Evolutionary conservation across 2,329 filamentous ascomycete species (phyloP).

Genomic region (Arthroderma sp.): DNA sequence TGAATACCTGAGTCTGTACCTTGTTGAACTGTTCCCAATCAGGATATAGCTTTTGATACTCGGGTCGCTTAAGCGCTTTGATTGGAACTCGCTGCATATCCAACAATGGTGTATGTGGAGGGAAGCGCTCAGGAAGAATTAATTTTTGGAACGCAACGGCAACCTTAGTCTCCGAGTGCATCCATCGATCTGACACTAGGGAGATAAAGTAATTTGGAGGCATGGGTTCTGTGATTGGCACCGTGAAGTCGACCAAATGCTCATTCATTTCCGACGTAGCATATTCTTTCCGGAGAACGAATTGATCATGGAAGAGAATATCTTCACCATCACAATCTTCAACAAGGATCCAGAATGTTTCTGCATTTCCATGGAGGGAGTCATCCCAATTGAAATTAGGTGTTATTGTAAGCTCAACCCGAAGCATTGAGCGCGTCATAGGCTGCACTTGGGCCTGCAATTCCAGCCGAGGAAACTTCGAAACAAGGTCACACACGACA

Average conservation of each 20-base stretch:
- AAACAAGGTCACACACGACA: conserved; percentile 70
- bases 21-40: conserved; percentile 87
- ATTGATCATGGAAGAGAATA: conserved; percentile 87
- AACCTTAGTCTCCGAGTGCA: conserved; percentile 90
- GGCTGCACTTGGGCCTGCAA: conserved; percentile 90
- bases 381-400: conserved; percentile 97
- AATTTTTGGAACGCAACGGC: conserved; percentile 92
- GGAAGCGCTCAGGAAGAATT: conserved; percentile 88
- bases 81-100: conserved; percentile 87
- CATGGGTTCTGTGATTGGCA: conserved; percentile 94
- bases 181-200: conserved; percentile 89
- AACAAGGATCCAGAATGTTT: conserved; percentile 93
- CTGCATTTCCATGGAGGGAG: conserved; percentile 68
- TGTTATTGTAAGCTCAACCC: conserved; percentile 78
- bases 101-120: conserved; percentile 79
- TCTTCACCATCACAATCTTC: conserved; percentile 97
- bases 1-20: conserved; percentile 94
- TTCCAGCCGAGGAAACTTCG: conserved; percentile 86
- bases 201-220: conserved; percentile 98
- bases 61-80: conserved; percentile 71
- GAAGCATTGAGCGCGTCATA: conserved; percentile 83
- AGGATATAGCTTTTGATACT: conserved; percentile 70
- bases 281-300: conserved; percentile 81
- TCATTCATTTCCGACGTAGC: conserved; percentile 76
- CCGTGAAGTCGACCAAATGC: conserved; percentile 90